Conservation (phyloP, 345 rosid species). For the Heritiera fomes region DNA sequence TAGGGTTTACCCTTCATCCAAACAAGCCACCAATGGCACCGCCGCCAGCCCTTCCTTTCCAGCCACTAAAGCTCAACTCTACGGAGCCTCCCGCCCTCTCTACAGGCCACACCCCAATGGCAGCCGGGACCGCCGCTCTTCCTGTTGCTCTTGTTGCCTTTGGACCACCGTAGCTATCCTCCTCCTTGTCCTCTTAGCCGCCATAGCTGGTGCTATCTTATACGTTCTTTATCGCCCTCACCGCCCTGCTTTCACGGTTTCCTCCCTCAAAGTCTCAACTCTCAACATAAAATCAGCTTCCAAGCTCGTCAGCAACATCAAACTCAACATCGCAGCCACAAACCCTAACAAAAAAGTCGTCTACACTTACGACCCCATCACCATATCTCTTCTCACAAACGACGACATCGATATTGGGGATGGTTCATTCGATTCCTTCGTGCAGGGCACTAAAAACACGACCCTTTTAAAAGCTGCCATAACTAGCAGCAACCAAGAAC, state of each 20-base stretch:
- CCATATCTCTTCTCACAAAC: constrained; percentile 39
- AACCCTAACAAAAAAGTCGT: constrained; percentile 83
- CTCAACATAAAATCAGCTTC: constrained; percentile 59
- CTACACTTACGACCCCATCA: constrained; percentile 49
- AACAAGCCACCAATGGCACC: constrained; percentile 42
- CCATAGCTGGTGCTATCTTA: constrained; percentile 46
- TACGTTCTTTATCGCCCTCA: constrained; percentile 83
- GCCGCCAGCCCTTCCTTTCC: constrained; percentile 52
- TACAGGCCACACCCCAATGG: constrained; percentile 69
- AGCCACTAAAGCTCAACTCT: constrained; percentile 66
- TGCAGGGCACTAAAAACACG: constrained; percentile 70
- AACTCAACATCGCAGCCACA: constrained; percentile 59
- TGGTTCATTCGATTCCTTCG: constrained; percentile 56
- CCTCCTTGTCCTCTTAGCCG: constrained; percentile 49
- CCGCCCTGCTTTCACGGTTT: constrained; percentile 64
- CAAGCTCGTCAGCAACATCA: constrained; percentile 50
- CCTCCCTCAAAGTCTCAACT: constrained; percentile 55
- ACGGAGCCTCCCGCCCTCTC: constrained; percentile 66
- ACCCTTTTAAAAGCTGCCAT: constrained; percentile 57
- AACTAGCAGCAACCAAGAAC: constrained; percentile 41
- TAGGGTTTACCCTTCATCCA: constrained; percentile 60
- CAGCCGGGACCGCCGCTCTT: constrained; percentile 46
- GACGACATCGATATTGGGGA: constrained; percentile 56
- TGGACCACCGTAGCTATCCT: constrained; percentile 50
- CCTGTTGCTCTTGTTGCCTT: constrained; percentile 65